Percentiles rank a stretch among this genome's conserved stretches.
Evolutionary conservation across 257 asterid species (phyloP).

Genomic region (Eustoma russellianum): DNA sequence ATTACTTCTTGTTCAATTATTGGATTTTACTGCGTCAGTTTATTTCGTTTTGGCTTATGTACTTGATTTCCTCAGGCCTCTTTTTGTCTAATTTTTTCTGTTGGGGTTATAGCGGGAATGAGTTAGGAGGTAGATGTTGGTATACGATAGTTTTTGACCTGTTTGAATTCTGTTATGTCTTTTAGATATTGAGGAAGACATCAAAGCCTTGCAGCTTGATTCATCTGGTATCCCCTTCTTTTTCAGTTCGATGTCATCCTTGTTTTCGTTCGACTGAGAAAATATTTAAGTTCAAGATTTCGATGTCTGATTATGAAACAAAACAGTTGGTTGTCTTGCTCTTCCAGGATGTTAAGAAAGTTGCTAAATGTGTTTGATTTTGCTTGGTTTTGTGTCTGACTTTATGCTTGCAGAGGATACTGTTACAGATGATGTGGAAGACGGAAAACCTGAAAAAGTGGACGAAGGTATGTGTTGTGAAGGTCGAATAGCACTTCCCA

Average conservation of each 20-base stretch:
- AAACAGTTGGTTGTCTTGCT: background rate
- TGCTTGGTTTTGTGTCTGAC: background rate
- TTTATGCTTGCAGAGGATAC: conserved; percentile 20
- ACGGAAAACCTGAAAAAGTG: conserved; percentile 10
- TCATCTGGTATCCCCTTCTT: conserved; percentile 44
- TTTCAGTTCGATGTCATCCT: background rate
- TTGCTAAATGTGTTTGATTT: background rate
- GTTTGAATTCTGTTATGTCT: background rate
- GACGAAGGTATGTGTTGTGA: conserved; percentile 14
- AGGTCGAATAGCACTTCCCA: too few relatives aligned
- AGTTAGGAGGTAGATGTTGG: background rate
- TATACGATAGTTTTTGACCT: background rate
- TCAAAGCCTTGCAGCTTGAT: conserved; percentile 85
- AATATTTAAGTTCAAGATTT: too few relatives aligned
- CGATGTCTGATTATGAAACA: too few relatives aligned
- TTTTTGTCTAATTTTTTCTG: too few relatives aligned
- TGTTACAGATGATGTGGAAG: conserved; percentile 6
- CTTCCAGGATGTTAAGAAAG: too few relatives aligned
- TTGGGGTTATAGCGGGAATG: too few relatives aligned
- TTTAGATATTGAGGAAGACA: conserved; percentile 79
- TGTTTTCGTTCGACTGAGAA: background rate
- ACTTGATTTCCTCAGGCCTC: too few relatives aligned
- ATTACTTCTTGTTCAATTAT: too few relatives aligned
- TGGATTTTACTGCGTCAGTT: too few relatives aligned
- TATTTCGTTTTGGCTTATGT: too few relatives aligned